A percentile compares a stretch with the other conserved stretches of the same genome.
phyloP scores from a whole-genome alignment of 306 rosid species.

The Vigna unguiculata region DNA sequence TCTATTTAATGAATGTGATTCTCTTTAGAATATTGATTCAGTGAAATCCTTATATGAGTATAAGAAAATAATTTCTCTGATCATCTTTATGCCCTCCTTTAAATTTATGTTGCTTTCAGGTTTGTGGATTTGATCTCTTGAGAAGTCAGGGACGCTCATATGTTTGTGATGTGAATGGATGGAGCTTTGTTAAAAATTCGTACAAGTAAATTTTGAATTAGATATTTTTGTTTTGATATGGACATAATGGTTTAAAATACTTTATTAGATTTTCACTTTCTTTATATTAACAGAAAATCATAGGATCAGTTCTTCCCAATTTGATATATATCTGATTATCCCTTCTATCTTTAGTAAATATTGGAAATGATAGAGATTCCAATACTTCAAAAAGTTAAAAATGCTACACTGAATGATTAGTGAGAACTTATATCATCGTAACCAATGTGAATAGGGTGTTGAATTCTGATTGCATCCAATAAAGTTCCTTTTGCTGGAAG shows the following conservation, averaged over 20 bases:
- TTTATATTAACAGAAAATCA: slow-evolving; percentile 28
- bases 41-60: slow-evolving; percentile 14
- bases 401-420: neutral
- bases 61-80: slow-evolving; percentile 28
- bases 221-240: slow-evolving; percentile 32
- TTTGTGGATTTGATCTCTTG: slow-evolving; percentile 97
- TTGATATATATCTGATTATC: slow-evolving; percentile 7
- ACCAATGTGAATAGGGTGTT: slow-evolving; percentile 3
- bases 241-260: slow-evolving; percentile 34
- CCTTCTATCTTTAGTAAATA: slow-evolving; percentile 28
- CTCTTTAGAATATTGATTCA: slow-evolving; percentile 9
- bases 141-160: slow-evolving; percentile 95
- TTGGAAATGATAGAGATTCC: neutral
- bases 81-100: slow-evolving; percentile 37
- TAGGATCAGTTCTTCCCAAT: neutral
- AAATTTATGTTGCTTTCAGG: slow-evolving; percentile 63
- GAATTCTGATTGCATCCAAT: slow-evolving; percentile 5
- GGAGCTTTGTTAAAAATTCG: slow-evolving; percentile 98
- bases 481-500: slow-evolving; percentile 15
- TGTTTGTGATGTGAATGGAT: slow-evolving; percentile 99
- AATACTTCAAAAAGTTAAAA: slow-evolving; percentile 14
- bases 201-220: slow-evolving; percentile 70
- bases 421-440: neutral
- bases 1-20: slow-evolving; percentile 20
- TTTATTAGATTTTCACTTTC: slow-evolving; percentile 27